Conservation (phyloP, 1,284 basidiomycete species). For the Vanrija sp. region DNA sequence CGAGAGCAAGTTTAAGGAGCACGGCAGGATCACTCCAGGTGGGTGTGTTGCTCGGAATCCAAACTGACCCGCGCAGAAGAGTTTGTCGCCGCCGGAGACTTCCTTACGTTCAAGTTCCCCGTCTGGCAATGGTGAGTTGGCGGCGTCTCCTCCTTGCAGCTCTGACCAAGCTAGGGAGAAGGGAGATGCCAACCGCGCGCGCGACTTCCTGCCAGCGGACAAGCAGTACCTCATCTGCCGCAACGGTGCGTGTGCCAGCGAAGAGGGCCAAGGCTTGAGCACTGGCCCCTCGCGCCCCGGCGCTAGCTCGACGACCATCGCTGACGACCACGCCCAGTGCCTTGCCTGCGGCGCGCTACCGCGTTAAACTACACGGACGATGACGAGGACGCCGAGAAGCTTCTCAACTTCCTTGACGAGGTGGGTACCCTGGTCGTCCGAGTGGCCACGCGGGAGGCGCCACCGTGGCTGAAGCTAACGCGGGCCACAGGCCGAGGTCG, state of each 20-base stretch:
- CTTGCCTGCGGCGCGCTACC: constrained; percentile 83
- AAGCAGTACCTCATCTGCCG: constrained; percentile 95
- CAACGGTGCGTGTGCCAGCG: constrained; percentile 54
- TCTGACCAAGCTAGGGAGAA: constrained; percentile 63
- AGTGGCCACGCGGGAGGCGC: neutral
- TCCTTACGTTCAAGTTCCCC: constrained; percentile 90
- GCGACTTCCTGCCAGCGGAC: constrained; percentile 87
- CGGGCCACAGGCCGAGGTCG: constrained; percentile 38
- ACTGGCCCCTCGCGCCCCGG: neutral
- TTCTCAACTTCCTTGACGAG: constrained; percentile 57
- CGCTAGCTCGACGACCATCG: neutral
- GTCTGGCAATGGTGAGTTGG: constrained; percentile 86
- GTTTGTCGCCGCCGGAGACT: constrained; percentile 92
- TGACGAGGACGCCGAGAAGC: constrained; percentile 87
- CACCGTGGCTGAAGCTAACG: neutral
- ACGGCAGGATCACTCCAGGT: constrained; percentile 95
- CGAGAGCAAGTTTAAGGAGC: constrained; percentile 99
- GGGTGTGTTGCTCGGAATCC: constrained; percentile 26
- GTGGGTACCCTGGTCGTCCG: constrained; percentile 17
- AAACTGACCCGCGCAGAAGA: constrained; percentile 61
- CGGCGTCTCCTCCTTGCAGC: neutral
- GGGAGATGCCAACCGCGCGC: constrained; percentile 73
- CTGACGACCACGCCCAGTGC: constrained; percentile 54
- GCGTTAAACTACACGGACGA: constrained; percentile 89
- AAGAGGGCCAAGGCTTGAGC: neutral